These are phyloP conservation scores for Cladorrhinum samala DNA, from an alignment of 495 filamentous ascomycete species.

Conservation along the genomic window DNA sequence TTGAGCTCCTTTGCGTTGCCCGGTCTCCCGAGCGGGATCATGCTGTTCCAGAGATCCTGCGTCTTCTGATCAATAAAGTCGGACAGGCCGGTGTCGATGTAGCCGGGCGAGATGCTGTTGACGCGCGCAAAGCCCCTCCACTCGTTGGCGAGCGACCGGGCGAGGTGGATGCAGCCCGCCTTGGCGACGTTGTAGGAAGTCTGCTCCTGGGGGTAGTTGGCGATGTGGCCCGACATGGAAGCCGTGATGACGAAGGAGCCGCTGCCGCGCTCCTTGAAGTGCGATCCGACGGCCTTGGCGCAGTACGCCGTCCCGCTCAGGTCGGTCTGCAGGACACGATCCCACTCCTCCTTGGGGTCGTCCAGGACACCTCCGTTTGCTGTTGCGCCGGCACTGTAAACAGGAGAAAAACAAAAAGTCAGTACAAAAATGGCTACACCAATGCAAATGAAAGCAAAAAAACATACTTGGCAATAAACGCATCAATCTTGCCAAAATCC, in stretches of 20 bases:
- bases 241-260: constrained; percentile 55
- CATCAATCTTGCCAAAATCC: constrained; percentile 51
- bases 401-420: not conserved
- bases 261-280: constrained; percentile 51
- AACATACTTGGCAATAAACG: constrained; percentile 43
- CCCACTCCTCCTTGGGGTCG: constrained; percentile 34
- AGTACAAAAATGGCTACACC: too few species aligned
- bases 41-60: constrained; percentile 65
- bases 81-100: constrained; percentile 72
- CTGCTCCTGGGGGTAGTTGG: constrained; percentile 74
- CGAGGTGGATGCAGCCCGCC: constrained; percentile 49
- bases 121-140: constrained; percentile 74
- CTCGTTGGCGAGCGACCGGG: constrained; percentile 60
- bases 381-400: constrained; percentile 38
- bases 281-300: constrained; percentile 52
- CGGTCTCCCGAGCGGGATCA: constrained; percentile 72
- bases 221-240: constrained; percentile 64
- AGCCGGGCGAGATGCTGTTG: constrained; percentile 69
- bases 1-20: constrained; percentile 78
- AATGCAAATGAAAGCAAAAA: constrained; percentile 1
- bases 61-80: constrained; percentile 67
- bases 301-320: constrained; percentile 59
- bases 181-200: constrained; percentile 76
- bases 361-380: constrained; percentile 39
- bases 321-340: constrained; percentile 57